These are phyloP conservation scores for Aphanomyces euteiches DNA, from an alignment of 352 stramenopile species.

Conservation along the genomic window DNA sequence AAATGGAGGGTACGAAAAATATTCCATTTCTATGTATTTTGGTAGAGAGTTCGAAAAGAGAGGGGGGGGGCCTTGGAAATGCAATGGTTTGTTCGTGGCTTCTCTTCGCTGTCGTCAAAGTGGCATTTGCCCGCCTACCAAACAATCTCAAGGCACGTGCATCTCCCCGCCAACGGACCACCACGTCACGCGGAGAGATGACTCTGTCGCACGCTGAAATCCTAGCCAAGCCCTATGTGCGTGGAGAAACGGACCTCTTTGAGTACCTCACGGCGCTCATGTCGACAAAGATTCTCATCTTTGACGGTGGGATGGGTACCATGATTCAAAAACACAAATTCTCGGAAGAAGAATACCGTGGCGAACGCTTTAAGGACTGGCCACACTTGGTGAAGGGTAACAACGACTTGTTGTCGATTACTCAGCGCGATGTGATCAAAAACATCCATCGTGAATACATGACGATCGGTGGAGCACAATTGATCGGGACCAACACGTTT, in stretches of 20 bases:
- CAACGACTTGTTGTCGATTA: slow-evolving; percentile 96
- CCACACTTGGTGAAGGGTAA: slow-evolving; percentile 93
- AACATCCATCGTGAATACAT: slow-evolving; percentile 95
- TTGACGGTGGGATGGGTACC: slow-evolving; percentile 97
- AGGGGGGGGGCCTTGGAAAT: too few relatives aligned
- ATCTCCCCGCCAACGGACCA: not conserved
- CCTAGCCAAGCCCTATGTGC: slow-evolving; percentile 57
- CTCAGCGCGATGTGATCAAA: slow-evolving; percentile 92
- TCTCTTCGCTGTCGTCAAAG: not conserved
- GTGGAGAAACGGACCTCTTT: slow-evolving; percentile 71
- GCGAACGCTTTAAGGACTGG: slow-evolving; percentile 92
- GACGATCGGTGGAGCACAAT: slow-evolving; percentile 85
- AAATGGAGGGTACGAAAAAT: too few relatives aligned
- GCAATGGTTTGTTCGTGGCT: too few relatives aligned
- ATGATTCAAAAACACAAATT: slow-evolving; percentile 95
- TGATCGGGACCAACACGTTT: slow-evolving; percentile 98
- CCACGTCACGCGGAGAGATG: slow-evolving; percentile 25
- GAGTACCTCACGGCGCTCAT: slow-evolving; percentile 67
- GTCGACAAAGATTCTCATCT: slow-evolving; percentile 88
- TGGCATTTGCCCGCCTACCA: slow-evolving; percentile 29
- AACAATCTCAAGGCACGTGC: slow-evolving; percentile 22
- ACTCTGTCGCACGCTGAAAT: slow-evolving; percentile 34
- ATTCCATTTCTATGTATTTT: too few relatives aligned
- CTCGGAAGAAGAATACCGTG: slow-evolving; percentile 93
- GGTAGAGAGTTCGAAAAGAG: too few relatives aligned